Evolutionary conservation across 2,329 filamentous ascomycete genomes (phyloP), one percentile per base, ranked within the genome.

Genomic region (Ophiostoma sp.): DNA sequence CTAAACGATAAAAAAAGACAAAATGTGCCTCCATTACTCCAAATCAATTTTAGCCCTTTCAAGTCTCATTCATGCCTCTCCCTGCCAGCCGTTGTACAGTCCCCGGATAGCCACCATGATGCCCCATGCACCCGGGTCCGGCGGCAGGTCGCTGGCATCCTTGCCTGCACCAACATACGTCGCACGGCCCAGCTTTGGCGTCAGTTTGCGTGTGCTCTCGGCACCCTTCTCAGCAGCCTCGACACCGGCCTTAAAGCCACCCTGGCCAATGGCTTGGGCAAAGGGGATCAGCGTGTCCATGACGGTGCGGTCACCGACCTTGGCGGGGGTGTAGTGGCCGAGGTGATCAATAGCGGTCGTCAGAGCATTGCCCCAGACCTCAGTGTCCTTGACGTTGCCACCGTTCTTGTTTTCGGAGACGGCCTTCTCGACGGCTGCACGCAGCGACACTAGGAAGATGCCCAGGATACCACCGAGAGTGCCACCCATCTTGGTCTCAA

Each of bases 51-150:
- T 28, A 7, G 7, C 12, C 59, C 3, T 9, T 11, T 31, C n/a
- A 61, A 22, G 6, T 3, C 15, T 19, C 61, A 1, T 15, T 50
- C 61, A 68, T 15, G 42, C 64, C 2, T 33, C 45, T 0, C 19
- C 66, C 33, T 33, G 66, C 63, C 39, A 72, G 17, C 78, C 78
- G 45, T 73, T 45, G 69, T 79, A 75, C 69, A 86, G 74, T 1
- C 83, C 85, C 75, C 81, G 80, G 59, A 87, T 83, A 1, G 82
- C 86, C 19, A 88, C 85, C 85, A 89, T 89, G 31, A 91, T 85
- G n/a, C 90, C 91, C 84, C 90, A 90, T 4, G 91, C 91, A 39
- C 91, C 91, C 0, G 91, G 91, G 79, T 93, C 91, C 3, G 91
- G 90, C 4, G 91, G 89, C 72, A 87, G 75, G 61, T 85, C 85